These are phyloP conservation scores for Pyrrhoderma lamaoense DNA, from an alignment of 1,284 basidiomycete species.

Conservation along the genomic window DNA sequence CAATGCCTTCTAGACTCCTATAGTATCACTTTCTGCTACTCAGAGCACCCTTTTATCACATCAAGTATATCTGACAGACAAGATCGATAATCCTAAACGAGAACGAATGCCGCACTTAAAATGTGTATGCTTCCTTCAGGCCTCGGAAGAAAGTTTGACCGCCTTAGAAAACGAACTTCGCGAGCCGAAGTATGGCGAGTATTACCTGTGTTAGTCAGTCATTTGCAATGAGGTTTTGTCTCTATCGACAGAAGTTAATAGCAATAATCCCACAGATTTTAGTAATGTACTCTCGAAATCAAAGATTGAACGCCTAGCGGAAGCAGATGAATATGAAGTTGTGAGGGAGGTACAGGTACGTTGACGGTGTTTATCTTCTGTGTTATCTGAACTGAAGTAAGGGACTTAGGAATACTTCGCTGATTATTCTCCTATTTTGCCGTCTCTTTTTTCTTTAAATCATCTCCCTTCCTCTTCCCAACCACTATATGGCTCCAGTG, in stretches of 20 bases:
- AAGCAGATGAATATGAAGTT: constrained; percentile 93
- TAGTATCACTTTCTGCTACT: constrained; percentile 91
- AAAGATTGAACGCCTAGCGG: constrained; percentile 89
- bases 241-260: not conserved
- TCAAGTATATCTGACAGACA: constrained; percentile 96
- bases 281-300: constrained; percentile 89
- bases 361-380: constrained; percentile 9
- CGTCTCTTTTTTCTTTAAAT: constrained; percentile 86
- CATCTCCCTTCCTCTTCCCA: constrained; percentile 55
- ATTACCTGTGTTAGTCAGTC: constrained; percentile 94
- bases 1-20: constrained; percentile 71
- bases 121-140: constrained; percentile 90
- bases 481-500: constrained; percentile 64
- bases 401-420: constrained; percentile 83
- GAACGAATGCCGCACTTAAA: constrained; percentile 94
- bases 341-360: constrained; percentile 93
- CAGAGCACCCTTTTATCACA: constrained; percentile 93
- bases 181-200: constrained; percentile 92
- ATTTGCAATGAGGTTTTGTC: constrained; percentile 26
- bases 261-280: constrained; percentile 59
- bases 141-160: constrained; percentile 73
- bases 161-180: constrained; percentile 79
- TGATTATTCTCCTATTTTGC: constrained; percentile 85
- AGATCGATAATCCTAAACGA: constrained; percentile 86
- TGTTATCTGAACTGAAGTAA: constrained; percentile 20